These are phyloP conservation scores for Chamaenerion angustifolium DNA, from an alignment of 345 rosid genomes.

Conservation along the genomic window DNA sequence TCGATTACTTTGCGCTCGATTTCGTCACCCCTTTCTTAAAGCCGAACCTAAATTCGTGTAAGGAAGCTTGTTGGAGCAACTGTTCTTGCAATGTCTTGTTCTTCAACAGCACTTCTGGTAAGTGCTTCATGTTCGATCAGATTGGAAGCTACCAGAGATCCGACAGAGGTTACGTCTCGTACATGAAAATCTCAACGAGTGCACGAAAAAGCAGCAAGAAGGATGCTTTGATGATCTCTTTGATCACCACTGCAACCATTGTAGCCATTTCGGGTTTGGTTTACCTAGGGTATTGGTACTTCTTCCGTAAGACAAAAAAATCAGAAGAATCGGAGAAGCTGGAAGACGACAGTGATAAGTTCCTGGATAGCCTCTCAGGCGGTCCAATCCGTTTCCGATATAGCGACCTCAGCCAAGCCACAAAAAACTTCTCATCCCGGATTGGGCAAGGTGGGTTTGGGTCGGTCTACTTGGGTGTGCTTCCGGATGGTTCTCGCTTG, in stretches of 20 bases:
- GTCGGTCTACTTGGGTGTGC: slow-evolving; percentile 30
- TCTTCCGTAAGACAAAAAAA: slow-evolving; percentile 9
- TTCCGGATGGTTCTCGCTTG: slow-evolving; percentile 21
- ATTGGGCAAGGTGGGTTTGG: slow-evolving; percentile 47
- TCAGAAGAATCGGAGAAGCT: slow-evolving; percentile 11
- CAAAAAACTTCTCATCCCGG: slow-evolving; percentile 26
- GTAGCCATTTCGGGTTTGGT: slow-evolving; percentile 20
- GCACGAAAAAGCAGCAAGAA: slow-evolving; percentile 2
- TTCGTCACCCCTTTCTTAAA: slow-evolving; percentile 22
- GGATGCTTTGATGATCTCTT: slow-evolving; percentile 6
- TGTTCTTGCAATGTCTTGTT: slow-evolving; percentile 41
- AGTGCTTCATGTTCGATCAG: slow-evolving; percentile 39
- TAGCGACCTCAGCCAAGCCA: slow-evolving; percentile 27
- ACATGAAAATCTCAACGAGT: slow-evolving; percentile 19
- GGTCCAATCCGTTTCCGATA: slow-evolving; percentile 28
- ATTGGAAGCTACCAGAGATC: slow-evolving; percentile 30
- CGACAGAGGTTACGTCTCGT: slow-evolving; percentile 21
- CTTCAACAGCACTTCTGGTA: slow-evolving; percentile 23
- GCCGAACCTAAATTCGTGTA: slow-evolving; percentile 23
- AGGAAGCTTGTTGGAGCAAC: slow-evolving; percentile 26
- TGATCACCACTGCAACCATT: slow-evolving; percentile 15
- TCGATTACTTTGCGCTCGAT: slow-evolving; percentile 37
- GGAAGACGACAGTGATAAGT: slow-evolving; percentile 20
- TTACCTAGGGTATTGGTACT: slow-evolving; percentile 24
- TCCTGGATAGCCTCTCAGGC: slow-evolving; percentile 18